phyloP scores from a whole-genome alignment of 192 early-diverging fungal genomes.

The Haplosporangium gracile region DNA sequence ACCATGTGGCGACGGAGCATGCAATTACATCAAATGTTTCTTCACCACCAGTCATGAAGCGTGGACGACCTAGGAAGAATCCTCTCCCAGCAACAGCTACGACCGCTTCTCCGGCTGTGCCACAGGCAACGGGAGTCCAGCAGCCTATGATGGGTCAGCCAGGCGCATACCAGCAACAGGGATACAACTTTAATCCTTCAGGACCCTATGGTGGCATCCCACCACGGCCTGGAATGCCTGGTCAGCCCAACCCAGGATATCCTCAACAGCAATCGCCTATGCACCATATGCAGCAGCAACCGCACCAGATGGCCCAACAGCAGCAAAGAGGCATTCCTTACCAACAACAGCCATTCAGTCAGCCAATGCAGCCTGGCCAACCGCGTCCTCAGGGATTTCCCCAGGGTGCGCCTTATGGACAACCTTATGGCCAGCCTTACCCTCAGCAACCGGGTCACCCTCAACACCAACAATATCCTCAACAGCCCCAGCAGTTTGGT shows the following conservation, averaged over 20 bases:
- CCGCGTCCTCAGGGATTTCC: conserved; percentile 29
- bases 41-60: conserved; percentile 50
- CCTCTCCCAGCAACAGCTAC: conserved; percentile 19
- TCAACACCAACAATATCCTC: conserved; percentile 34
- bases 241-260: conserved; percentile 28
- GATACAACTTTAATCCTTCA: conserved; percentile 34
- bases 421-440: conserved; percentile 20
- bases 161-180: conserved; percentile 31
- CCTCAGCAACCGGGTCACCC: conserved; percentile 22
- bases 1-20: conserved; percentile 45
- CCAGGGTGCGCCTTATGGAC: conserved; percentile 13
- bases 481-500: conserved; percentile 37
- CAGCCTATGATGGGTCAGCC: conserved; percentile 26
- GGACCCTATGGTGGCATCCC: conserved; percentile 19
- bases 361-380: conserved; percentile 32
- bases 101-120: not conserved
- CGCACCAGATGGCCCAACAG: conserved; percentile 34
- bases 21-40: conserved; percentile 33
- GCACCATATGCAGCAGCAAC: conserved; percentile 44
- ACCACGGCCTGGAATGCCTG: conserved; percentile 30
- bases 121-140: conserved; percentile 10
- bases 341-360: conserved; percentile 29
- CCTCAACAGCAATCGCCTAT: conserved; percentile 34
- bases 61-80: conserved; percentile 47
- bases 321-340: conserved; percentile 38